Conservation (phyloP, 2,329 filamentous ascomycete species). For the Lasiodiplodia gonubiensis region DNA sequence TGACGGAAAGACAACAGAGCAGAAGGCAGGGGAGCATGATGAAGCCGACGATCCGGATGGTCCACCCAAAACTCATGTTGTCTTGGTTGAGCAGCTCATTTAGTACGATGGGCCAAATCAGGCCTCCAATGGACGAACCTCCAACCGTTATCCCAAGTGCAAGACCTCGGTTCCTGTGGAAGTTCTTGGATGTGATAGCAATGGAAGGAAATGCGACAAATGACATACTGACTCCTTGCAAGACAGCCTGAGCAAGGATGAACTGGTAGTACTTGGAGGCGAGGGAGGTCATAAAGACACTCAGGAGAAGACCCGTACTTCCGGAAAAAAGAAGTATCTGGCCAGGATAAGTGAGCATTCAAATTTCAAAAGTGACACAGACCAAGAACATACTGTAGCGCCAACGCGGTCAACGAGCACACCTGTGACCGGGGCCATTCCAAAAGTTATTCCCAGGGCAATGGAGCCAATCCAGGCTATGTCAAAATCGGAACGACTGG, state of each 20-base stretch:
- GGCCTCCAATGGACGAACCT: constrained; percentile 50
- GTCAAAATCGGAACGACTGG: background rate
- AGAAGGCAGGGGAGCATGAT: constrained; percentile 57
- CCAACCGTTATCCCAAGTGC: constrained; percentile 49
- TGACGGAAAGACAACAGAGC: constrained; percentile 36
- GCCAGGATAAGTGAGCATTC: background rate
- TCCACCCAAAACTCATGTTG: constrained; percentile 66
- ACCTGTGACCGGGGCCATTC: background rate
- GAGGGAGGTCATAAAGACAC: constrained; percentile 15
- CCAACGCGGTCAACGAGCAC: constrained; percentile 2
- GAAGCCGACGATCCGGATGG: constrained; percentile 65
- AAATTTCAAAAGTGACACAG: background rate
- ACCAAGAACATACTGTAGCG: background rate
- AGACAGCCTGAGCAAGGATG: constrained; percentile 49
- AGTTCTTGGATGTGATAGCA: constrained; percentile 52
- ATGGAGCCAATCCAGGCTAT: constrained; percentile 11
- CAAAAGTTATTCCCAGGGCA: background rate
- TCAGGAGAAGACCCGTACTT: background rate
- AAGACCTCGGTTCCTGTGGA: constrained; percentile 45
- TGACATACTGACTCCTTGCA: constrained; percentile 49
- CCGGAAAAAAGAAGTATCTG: background rate
- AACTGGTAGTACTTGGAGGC: constrained; percentile 42
- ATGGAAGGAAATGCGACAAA: constrained; percentile 49
- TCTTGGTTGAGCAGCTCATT: constrained; percentile 54
- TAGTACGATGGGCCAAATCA: constrained; percentile 52